phyloP scores from a whole-genome alignment of 1,284 basidiomycete species.

The Malassezia nana region DNA sequence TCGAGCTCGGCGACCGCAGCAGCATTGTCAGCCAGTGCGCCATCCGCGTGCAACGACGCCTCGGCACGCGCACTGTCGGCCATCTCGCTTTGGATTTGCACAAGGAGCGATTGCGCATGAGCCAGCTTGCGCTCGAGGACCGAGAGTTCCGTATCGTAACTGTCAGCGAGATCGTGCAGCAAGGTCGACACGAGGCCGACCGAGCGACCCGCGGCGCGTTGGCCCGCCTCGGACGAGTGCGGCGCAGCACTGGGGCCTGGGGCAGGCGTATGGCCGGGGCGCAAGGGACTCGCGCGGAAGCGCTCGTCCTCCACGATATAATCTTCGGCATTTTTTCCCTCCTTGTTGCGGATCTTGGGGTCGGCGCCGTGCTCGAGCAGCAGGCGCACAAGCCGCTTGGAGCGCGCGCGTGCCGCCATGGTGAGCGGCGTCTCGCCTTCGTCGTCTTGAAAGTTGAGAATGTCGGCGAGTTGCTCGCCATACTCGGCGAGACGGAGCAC shows the following conservation, averaged over 20 bases:
- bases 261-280: constrained; percentile 5
- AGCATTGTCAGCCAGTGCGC: constrained; percentile 61
- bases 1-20: constrained; percentile 60
- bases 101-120: constrained; percentile 77
- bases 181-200: constrained; percentile 73
- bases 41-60: constrained; percentile 56
- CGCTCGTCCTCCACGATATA: constrained; percentile 98
- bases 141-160: constrained; percentile 82
- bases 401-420: constrained; percentile 87
- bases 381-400: constrained; percentile 90
- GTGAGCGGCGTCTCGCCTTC: constrained; percentile 97
- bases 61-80: constrained; percentile 72
- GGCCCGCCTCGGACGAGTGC: constrained; percentile 77
- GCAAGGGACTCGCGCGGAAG: constrained; percentile 72
- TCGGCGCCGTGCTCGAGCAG: constrained; percentile 94
- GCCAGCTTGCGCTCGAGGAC: constrained; percentile 83
- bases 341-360: constrained; percentile 86
- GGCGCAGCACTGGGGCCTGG: constrained; percentile 49
- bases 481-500: constrained; percentile 81
- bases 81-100: constrained; percentile 83
- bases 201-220: constrained; percentile 65
- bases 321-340: constrained; percentile 95
- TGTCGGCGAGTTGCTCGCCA: constrained; percentile 89
- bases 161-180: constrained; percentile 78
- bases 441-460: constrained; percentile 98